These are phyloP conservation scores for Fusarium metavorans DNA, from an alignment of 2,329 filamentous ascomycete genomes.

Conservation along the genomic window DNA sequence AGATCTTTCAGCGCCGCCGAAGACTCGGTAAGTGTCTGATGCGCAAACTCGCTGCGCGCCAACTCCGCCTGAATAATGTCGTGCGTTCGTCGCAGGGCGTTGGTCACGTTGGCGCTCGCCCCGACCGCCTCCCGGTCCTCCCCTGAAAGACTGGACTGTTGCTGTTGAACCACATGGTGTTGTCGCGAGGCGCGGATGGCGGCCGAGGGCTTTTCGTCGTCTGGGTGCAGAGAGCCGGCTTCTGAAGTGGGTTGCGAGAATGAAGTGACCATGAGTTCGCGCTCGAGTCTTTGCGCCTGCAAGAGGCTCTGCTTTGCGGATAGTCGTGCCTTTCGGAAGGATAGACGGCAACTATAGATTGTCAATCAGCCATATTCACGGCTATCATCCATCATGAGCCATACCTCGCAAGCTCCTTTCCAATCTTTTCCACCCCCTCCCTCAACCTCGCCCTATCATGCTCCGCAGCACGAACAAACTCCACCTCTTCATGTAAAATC, in stretches of 20 bases:
- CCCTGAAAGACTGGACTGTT: slow-evolving; percentile 60
- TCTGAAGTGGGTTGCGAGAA: slow-evolving; percentile 61
- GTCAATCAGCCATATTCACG: slow-evolving; percentile 4
- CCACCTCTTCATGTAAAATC: slow-evolving; percentile 80
- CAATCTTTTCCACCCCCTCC: slow-evolving; percentile 74
- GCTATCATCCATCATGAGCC: slow-evolving; percentile 3
- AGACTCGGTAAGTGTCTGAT: slow-evolving; percentile 87
- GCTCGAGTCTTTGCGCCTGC: slow-evolving; percentile 79
- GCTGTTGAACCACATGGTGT: slow-evolving; percentile 45
- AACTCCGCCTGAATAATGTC: slow-evolving; percentile 88
- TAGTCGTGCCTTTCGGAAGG: slow-evolving; percentile 86
- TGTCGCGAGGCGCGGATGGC: slow-evolving; percentile 39
- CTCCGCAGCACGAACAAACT: slow-evolving; percentile 69
- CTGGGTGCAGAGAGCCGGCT: slow-evolving; percentile 46
- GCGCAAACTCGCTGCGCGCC: slow-evolving; percentile 86
- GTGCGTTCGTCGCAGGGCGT: slow-evolving; percentile 86
- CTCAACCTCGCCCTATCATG: slow-evolving; percentile 74
- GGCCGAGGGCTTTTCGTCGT: slow-evolving; percentile 39
- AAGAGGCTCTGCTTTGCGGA: slow-evolving; percentile 81
- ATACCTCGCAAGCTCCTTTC: slow-evolving; percentile 78
- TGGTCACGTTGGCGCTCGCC: slow-evolving; percentile 86
- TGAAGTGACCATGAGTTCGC: slow-evolving; percentile 78
- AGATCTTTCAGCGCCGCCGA: slow-evolving; percentile 85
- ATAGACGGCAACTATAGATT: slow-evolving; percentile 64
- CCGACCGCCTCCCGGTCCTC: slow-evolving; percentile 80